Conservation (phyloP, 2,329 filamentous ascomycete genomes). For the Proliferodiscus dingleyae region DNA sequence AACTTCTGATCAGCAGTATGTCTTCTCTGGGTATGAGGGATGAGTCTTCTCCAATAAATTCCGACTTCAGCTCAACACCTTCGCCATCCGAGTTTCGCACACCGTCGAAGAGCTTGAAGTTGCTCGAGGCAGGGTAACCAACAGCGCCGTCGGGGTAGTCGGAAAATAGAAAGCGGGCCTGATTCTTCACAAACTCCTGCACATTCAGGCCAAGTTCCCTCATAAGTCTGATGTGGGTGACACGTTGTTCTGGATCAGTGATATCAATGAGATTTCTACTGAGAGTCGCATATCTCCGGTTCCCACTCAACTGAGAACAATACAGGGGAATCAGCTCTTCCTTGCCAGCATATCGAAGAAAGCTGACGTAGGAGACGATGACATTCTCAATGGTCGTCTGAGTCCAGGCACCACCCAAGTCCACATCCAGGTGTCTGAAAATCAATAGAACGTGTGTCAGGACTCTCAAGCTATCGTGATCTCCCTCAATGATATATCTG, state of each 20-base stretch:
- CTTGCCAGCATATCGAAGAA: constrained; percentile 66
- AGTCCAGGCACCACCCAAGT: constrained; percentile 37
- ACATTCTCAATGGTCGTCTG: constrained; percentile 58
- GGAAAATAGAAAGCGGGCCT: constrained; percentile 52
- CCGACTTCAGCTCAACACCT: constrained; percentile 61
- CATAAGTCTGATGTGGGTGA: constrained; percentile 69
- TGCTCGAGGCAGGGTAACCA: constrained; percentile 38
- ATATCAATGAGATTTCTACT: constrained; percentile 74
- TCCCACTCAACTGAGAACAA: constrained; percentile 67
- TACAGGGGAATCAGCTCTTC: constrained; percentile 82
- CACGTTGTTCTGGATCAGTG: constrained; percentile 57
- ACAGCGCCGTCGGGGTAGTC: constrained; percentile 39
- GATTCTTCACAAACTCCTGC: constrained; percentile 65
- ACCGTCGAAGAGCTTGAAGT: constrained; percentile 46
- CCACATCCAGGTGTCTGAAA: constrained; percentile 54
- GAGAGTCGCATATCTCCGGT: constrained; percentile 64
- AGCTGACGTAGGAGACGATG: constrained; percentile 75
- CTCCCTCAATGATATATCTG: constrained; percentile 50
- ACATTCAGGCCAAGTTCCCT: constrained; percentile 68
- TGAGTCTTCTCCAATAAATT: constrained; percentile 65
- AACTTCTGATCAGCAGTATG: constrained; percentile 65
- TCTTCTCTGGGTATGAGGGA: constrained; percentile 60
- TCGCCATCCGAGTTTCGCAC: constrained; percentile 39
- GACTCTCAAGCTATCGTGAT: constrained; percentile 63
- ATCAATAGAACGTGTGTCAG: constrained; percentile 66